Evolutionary conservation across 495 filamentous ascomycete genomes (phyloP).

Genomic region (Podospora anserina): DNA sequence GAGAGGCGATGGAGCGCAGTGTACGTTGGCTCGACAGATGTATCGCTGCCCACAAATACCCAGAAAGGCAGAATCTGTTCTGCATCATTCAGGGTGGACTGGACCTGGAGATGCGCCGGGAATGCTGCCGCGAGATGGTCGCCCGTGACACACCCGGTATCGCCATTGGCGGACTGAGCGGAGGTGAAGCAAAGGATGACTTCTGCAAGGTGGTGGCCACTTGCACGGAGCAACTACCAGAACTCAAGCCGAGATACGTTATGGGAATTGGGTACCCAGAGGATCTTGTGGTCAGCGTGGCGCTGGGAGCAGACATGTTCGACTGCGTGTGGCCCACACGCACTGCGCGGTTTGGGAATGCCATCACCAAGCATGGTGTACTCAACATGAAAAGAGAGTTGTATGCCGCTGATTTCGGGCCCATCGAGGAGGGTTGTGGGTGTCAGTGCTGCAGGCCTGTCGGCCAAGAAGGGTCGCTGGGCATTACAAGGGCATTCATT

Average conservation of each 20-base stretch:
- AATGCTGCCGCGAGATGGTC: conserved; percentile 89
- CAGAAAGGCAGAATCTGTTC: conserved; percentile 85
- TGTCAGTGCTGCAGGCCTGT: conserved; percentile 72
- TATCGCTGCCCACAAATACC: conserved; percentile 85
- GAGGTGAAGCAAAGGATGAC: conserved; percentile 65
- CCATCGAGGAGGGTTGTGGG: conserved; percentile 76
- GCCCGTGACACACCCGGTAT: conserved; percentile 89
- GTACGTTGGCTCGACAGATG: conserved; percentile 99
- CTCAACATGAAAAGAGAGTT: conserved; percentile 77
- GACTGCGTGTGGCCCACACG: conserved; percentile 98
- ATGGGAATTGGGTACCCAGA: conserved; percentile 99
- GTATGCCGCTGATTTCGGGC: conserved; percentile 74
- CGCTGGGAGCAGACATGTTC: conserved; percentile 97
- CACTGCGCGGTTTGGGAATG: conserved; percentile 93
- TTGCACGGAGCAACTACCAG: conserved; percentile 81
- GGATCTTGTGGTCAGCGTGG: conserved; percentile 86
- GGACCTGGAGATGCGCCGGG: conserved; percentile 79
- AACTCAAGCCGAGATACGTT: conserved; percentile 90
- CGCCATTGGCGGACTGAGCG: conserved; percentile 90
- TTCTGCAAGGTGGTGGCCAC: conserved; percentile 68
- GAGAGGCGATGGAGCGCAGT: conserved; percentile 91
- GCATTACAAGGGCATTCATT: conserved; percentile 83
- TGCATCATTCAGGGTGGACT: conserved; percentile 97
- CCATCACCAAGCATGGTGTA: conserved; percentile 74
- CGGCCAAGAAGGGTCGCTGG: conserved; percentile 65